Base-by-base conservation (phyloP, 495 filamentous ascomycete genomes). In the Hyaloscypha bicolor region DNA sequence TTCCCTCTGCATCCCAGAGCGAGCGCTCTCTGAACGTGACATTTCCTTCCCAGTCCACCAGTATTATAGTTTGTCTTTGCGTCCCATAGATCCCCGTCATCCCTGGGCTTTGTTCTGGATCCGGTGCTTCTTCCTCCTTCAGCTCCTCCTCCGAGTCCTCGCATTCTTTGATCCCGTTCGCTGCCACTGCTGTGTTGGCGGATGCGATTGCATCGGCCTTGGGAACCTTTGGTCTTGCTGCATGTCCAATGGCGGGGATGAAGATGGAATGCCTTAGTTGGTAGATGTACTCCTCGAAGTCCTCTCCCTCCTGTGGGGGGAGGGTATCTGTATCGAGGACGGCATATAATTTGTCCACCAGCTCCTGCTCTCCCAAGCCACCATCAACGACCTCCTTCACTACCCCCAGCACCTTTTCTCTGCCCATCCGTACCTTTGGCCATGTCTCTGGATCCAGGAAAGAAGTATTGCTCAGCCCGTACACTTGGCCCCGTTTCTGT, bases 401-500 rank as follows among this genome's bases (percentile, higher is more conserved):
- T 3, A 72, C 72, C 37, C 78, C 73, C 32, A 76, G 65, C 12
- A 87, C 71, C 59, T 84, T 73, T 39, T 82, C 74, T 59, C 79
- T 80, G 45, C 88, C 87, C 21, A 81, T 74, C 35, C 78, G 79
- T 39, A 99, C 89, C 76, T 99, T 99, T 21, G 89, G 90, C 94
- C 94, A 98, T 5, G 81, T 79, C 9, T 71, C 68, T 14, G 86
- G 84, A 69, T 93, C 87, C 45, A 83, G 84, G 70, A 92, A 92
- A 32, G 83, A 83, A 35, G 93, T 91, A 74, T 99, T 99, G 79
- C 93, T 97, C 53, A 99, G 83, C 4, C 90, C 96, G 66, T 90
- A 81, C 0, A 86, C 92, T 72, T 90, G 81, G 5, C 86, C 86
- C n/a, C 82, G 81, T 21, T 81, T 74, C 3, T 81, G 81, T 12